phyloP scores from a whole-genome alignment of 2,329 filamentous ascomycete species.

The Myriosclerotinia scirpicola region DNA sequence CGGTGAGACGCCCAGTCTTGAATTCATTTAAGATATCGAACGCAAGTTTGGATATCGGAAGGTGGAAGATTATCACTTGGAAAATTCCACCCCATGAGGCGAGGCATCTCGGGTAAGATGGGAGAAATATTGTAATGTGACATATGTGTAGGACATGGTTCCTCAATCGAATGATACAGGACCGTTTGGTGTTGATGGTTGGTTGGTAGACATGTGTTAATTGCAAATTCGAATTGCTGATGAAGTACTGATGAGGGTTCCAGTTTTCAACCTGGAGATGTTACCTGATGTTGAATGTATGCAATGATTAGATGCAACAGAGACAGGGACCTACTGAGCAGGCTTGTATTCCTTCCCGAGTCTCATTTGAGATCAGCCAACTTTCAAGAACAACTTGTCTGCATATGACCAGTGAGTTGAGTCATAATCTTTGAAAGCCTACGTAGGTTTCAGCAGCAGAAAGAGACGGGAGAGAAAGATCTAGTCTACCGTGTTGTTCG shows the following conservation, averaged over 20 bases:
- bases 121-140: constrained; percentile 12
- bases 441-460: constrained; percentile 25
- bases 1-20: constrained; percentile 17
- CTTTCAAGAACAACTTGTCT: constrained; percentile 24
- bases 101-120: constrained; percentile 20
- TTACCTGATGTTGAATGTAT: constrained; percentile 27
- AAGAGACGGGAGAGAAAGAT: constrained; percentile 22
- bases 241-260: constrained; percentile 22
- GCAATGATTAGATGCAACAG: constrained; percentile 29
- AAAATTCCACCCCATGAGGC: constrained; percentile 12
- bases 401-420: constrained; percentile 26
- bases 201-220: constrained; percentile 16
- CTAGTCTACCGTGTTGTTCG: constrained; percentile 23
- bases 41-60: constrained; percentile 12
- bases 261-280: constrained; percentile 27
- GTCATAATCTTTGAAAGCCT: constrained; percentile 15
- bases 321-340: constrained; percentile 25
- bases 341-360: constrained; percentile 25
- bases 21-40: constrained; percentile 17
- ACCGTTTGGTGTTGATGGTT: constrained; percentile 20
- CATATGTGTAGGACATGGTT: constrained; percentile 18
- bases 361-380: constrained; percentile 23
- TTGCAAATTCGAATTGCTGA: constrained; percentile 17
- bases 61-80: constrained; percentile 21
- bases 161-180: constrained; percentile 18